phyloP scores from a whole-genome alignment of 805 yeast genomes.

The Barnettozyma sucrosica region DNA sequence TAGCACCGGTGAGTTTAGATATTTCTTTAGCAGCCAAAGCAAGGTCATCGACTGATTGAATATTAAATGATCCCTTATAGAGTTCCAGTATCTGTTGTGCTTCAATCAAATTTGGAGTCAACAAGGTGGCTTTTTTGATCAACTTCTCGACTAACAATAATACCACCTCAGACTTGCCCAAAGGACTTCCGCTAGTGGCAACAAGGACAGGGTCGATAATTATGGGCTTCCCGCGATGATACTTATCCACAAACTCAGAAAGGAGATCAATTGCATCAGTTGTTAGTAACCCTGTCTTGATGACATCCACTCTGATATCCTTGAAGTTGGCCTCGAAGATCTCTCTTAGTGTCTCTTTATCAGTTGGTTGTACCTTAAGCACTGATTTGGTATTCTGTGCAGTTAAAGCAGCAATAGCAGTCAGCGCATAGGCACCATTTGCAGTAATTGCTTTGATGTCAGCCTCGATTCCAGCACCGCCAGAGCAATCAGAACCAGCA shows the following conservation, averaged over 20 bases:
- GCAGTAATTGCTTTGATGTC: constrained; percentile 76
- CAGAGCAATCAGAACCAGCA: constrained; percentile 81
- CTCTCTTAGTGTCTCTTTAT: constrained; percentile 37
- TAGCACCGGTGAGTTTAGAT: constrained; percentile 35
- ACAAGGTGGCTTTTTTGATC: constrained; percentile 47
- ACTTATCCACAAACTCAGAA: constrained; percentile 28
- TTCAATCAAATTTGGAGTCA: constrained; percentile 76
- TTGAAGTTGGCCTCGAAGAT: constrained; percentile 49
- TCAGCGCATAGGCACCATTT: constrained; percentile 68
- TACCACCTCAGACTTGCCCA: constrained; percentile 46
- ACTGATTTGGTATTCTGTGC: constrained; percentile 65
- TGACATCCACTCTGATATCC: constrained; percentile 58
- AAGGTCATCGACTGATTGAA: constrained; percentile 36
- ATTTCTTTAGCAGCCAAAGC: constrained; percentile 34
- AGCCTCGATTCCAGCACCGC: constrained; percentile 92
- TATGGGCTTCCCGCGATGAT: constrained; percentile 32
- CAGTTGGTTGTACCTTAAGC: constrained; percentile 35
- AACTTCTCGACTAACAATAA: constrained; percentile 37
- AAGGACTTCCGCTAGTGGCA: constrained; percentile 66
- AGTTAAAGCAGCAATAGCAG: constrained; percentile 74
- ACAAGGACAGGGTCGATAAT: constrained; percentile 83
- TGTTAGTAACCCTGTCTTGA: constrained; percentile 79
- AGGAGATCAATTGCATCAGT: constrained; percentile 46
- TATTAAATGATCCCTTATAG: constrained; percentile 24
- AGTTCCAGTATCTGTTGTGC: constrained; percentile 40